Base-by-base conservation (phyloP, 2,329 filamentous ascomycete genomes). In the Fusarium denticulatum region DNA sequence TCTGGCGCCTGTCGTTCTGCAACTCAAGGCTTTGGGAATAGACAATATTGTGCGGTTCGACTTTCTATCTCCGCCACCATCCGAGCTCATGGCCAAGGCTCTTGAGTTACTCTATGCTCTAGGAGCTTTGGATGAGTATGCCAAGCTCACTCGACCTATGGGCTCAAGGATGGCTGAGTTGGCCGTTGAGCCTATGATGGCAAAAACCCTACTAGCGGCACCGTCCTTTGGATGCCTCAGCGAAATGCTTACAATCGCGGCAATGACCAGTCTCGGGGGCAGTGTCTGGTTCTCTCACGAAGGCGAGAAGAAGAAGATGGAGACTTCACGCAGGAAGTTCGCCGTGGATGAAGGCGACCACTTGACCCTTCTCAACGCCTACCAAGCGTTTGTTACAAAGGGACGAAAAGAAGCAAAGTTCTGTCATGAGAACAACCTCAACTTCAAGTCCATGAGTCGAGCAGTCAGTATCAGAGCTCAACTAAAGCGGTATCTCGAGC, bases 271-370 rank as follows among this genome's bases (percentile, higher is more conserved):
- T 71, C 85, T 97, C 0, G 93, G 95, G 68, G 93, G 94, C 9
- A 92, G 89, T 50, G 88, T 97, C 1, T 98, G 94, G 92, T 90
- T 97, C 70, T 88, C 92, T 37, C 91, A 94, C 75, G 92, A 95
- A 30, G 93, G 90, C 42, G 92, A 94, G 74, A 93, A 92, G 78
- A 95, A 93, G 77, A 86, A 87, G 57, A 89, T 93, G 80, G 94
- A 97, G 79, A 91, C 88, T 26, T 90, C 91, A 34, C 88, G 93
- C 52, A 88, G 94, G 53, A 94, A 93, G 78, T 98, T 98, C 79
- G 94, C 96, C 0, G 95, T 92, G 12, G 94, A 97, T 69, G 95
- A 98, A 84, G 96, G 96, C 2, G 96, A 99, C 77, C 96, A 98
- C 77, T 83, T 98, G 30, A 98, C 95, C 2, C 88, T 98, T 16